Evolutionary conservation across 164 flowering plant species (phyloP), one percentile per base, ranked within the genome.

Genomic region (Santalum album): DNA sequence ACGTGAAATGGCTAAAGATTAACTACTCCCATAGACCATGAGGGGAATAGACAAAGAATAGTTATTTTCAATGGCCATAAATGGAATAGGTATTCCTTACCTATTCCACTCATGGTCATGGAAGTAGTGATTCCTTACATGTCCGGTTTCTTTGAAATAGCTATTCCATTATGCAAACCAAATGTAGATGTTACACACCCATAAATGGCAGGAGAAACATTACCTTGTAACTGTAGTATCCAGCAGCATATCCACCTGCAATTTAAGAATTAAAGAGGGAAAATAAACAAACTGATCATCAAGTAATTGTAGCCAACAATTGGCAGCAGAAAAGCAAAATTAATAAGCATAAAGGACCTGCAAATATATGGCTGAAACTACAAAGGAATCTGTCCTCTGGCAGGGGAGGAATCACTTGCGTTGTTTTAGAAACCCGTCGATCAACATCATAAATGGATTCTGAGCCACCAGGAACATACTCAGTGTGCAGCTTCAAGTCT

Each of bases 151-250:
- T n/a, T n/a, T n/a, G n/a, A n/a, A n/a, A n/a, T n/a, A n/a, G n/a
- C n/a, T n/a, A n/a, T n/a, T n/a, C n/a, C n/a, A n/a, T n/a, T n/a
- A n/a, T n/a, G n/a, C n/a, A n/a, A n/a, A n/a, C n/a, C n/a, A n/a
- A n/a, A n/a, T n/a, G n/a, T n/a, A n/a, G n/a, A n/a, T 3, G 34
- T 29, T 29, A 29, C 6, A 29, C 34, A 29, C 34, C 4, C 34
- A 29, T 9, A 29, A 29, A 29, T 9, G 9, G 34, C 4, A 3
- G 34, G 34, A 3, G 42, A 1, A 23, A n/a, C 47, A 35, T 14
- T 82, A 90, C 99, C 99, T 83, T 87, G 69, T 94, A 94, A 67
- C 97, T 94, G 70, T 94, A 94, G 75, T 94, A 94, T 55, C 99
- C 99, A 68, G 97, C 99, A 7, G 91, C 91, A 75, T 94, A 94